Conservation (phyloP, 208 protist species). For the Naegleria fowleri region DNA sequence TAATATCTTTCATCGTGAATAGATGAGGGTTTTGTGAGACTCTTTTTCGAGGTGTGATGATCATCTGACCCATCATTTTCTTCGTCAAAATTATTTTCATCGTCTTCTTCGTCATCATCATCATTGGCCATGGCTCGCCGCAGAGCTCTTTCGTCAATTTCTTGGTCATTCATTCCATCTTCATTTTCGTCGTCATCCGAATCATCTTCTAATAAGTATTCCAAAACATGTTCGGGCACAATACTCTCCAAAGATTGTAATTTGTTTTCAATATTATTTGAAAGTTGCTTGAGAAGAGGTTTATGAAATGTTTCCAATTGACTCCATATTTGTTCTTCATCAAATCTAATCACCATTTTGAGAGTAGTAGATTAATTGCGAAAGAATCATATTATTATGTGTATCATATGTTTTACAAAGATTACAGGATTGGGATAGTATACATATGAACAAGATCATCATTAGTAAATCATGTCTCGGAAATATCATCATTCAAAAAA, state of each 20-base stretch:
- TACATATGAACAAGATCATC: no score
- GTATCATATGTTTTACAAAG: no score
- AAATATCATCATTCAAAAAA: background rate
- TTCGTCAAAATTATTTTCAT: background rate
- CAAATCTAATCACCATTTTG: background rate
- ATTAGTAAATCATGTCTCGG: background rate
- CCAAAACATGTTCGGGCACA: background rate
- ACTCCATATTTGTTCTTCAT: slow-evolving; percentile 26
- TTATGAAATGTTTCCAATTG: background rate
- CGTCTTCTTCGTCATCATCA: background rate
- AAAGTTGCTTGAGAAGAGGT: background rate
- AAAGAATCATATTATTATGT: background rate
- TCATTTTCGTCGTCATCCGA: slow-evolving; percentile 7
- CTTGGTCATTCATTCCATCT: background rate
- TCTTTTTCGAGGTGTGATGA: background rate
- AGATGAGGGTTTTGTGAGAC: background rate
- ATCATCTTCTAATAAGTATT: background rate
- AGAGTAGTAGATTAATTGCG: background rate
- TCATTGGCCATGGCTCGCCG: background rate
- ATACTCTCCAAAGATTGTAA: background rate
- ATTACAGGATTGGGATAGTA: no score
- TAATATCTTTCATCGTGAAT: background rate
- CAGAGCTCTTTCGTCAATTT: slow-evolving; percentile 12
- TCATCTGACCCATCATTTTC: background rate
- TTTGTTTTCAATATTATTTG: background rate